Percentiles rank a stretch among this genome's conserved stretches.
Conservation (phyloP, 352 stramenopile genomes). For the Pythium guiyangense region DNA sequence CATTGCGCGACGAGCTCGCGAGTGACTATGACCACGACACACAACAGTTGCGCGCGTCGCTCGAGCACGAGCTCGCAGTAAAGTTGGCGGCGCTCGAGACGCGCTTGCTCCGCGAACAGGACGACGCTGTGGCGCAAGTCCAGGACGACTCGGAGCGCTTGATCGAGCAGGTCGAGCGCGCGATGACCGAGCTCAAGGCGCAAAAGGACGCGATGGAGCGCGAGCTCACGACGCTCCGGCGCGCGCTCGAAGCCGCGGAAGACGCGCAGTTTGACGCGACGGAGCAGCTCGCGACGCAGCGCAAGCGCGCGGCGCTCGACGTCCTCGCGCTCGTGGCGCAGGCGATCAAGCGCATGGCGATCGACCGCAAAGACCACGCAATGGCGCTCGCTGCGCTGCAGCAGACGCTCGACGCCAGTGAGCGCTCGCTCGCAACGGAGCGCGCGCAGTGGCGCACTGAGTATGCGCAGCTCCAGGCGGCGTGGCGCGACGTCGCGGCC, state of each 20-base stretch:
- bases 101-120: constrained; percentile 45
- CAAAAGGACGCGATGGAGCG: constrained; percentile 68
- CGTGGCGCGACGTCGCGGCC: constrained; percentile 28
- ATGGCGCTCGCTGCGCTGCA: constrained; percentile 3
- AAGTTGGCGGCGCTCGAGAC: constrained; percentile 45
- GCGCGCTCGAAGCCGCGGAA: constrained; percentile 63
- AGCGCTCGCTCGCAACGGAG: constrained; percentile 18
- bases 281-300: constrained; percentile 49
- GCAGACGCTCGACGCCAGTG: constrained; percentile 13
- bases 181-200: constrained; percentile 64
- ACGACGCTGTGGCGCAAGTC: constrained; percentile 69
- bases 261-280: constrained; percentile 66
- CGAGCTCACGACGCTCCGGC: constrained; percentile 44
- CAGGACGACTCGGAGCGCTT: constrained; percentile 78
- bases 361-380: constrained; percentile 6
- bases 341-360: constrained; percentile 24
- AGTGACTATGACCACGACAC: constrained; percentile 16
- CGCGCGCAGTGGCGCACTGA: constrained; percentile 28
- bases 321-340: constrained; percentile 44
- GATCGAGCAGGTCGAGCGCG: constrained; percentile 70
- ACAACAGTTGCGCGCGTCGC: constrained; percentile 29
- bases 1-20: constrained; percentile 11
- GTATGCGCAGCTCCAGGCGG: constrained; percentile 20
- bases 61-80: constrained; percentile 21
- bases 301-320: constrained; percentile 54